Conservation (phyloP, 2,329 filamentous ascomycete species). For the Fusarium tupiense region DNA sequence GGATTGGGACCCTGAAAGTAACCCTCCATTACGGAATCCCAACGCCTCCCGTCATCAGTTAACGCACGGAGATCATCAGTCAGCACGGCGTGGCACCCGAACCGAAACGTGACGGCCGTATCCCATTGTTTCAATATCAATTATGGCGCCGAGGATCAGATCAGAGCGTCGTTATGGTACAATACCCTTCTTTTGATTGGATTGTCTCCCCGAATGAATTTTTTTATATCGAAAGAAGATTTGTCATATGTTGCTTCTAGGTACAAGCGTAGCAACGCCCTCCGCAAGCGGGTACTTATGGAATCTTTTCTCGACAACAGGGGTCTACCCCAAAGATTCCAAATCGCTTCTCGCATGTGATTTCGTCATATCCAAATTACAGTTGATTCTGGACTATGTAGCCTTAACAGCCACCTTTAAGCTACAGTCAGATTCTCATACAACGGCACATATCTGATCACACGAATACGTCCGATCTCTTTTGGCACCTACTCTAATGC, state of each 20-base stretch:
- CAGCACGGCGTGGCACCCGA: slow-evolving; percentile 4
- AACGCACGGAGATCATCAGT: neutral
- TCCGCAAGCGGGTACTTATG: slow-evolving; percentile 11
- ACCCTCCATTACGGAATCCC: slow-evolving; percentile 6
- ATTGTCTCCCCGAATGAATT: neutral
- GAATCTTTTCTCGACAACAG: slow-evolving; percentile 24
- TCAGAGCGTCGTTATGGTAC: neutral
- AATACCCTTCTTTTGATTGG: neutral
- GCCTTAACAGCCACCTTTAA: neutral
- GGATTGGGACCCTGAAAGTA: slow-evolving; percentile 28
- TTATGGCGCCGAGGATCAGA: neutral
- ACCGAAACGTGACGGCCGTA: neutral
- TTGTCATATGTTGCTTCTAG: slow-evolving; percentile 15
- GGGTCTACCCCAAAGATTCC: slow-evolving; percentile 26
- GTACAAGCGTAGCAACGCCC: neutral
- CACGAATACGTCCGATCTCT: neutral
- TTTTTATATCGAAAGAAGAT: neutral
- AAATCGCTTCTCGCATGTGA: slow-evolving; percentile 24
- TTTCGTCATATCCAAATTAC: slow-evolving; percentile 27
- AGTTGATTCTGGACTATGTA: neutral
- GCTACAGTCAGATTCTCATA: neutral
- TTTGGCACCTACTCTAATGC: neutral
- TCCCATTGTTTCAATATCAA: neutral
- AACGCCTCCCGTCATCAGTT: neutral
- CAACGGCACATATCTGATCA: neutral